Evolutionary conservation across 371 early-diverging fungal species (phyloP), one percentile per base, ranked within the genome.

Genomic region (Chytridiales sp.): DNA sequence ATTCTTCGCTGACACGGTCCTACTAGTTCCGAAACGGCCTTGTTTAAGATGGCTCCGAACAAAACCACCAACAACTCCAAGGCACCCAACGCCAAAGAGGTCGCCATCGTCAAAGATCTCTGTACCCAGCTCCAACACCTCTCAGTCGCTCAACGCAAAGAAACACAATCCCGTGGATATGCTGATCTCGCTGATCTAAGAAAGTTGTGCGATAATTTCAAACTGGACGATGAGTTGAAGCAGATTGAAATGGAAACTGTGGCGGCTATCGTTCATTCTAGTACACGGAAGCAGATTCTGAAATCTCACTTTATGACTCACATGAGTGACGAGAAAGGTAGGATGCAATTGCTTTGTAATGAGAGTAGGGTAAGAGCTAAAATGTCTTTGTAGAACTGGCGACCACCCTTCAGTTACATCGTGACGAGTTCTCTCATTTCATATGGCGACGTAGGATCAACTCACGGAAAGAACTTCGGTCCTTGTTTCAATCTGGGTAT

Each of bases 361-460:
- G 27, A 4, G 2, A 21, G 1, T 1, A 2, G 21, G 30, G 13
- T 21, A 9, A 49, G 21, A 46, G 5, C 3, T 19, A n/a, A n/a
- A n/a, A 21, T 2, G 32, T 17, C 5, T 31, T 6, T n/a, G 1
- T 19, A 80, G 81, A 80, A 59, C 60, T 77, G 31, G 48, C 70
- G 0, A 55, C 56, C 15, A 42, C 69, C 13, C 58, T 81, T n/a
- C 74, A 77, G 54, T 65, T 62, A 22, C 81, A 81, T 55, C 59
- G 66, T 35, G 81, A 81, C 26, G 78, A 77, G 32, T 79, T 81
- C 42, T 30, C 69, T 4, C 79, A 77, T 51, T 75, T 72, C 40
- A 72, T 79, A 6, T 79, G 77, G 76, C 73, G 72, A 36, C 49
- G 81, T 2, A 55, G 79, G 24, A 26, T 74, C 34, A 53, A 67